phyloP scores from a whole-genome alignment of 495 filamentous ascomycete genomes.

The Neurospora sp. region DNA sequence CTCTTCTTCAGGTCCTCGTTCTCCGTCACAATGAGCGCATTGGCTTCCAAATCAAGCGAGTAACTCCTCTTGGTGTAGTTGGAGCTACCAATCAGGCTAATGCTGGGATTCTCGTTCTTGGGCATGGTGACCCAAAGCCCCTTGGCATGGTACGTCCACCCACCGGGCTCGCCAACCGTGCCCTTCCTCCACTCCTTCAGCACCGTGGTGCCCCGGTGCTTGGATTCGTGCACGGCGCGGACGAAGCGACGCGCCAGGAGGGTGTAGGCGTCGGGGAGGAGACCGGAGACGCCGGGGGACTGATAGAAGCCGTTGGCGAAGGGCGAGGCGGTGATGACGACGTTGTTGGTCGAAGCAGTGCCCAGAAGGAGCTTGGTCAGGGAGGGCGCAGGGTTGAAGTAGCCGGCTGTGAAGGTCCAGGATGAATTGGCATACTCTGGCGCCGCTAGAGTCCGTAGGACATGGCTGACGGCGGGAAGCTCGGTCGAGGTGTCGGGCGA shows the following conservation, averaged over 20 bases:
- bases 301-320: constrained; percentile 94
- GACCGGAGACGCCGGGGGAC: constrained; percentile 75
- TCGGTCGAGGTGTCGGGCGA: constrained; percentile 78
- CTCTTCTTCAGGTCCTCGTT: constrained; percentile 63
- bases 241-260: constrained; percentile 77
- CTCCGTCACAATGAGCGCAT: constrained; percentile 72
- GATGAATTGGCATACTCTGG: constrained; percentile 53
- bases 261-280: constrained; percentile 87
- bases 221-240: constrained; percentile 49
- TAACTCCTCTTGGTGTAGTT: constrained; percentile 97
- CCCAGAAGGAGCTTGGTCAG: constrained; percentile 69
- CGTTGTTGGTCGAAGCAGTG: constrained; percentile 56
- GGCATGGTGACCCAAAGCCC: constrained; percentile 85
- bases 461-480: constrained; percentile 62
- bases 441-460: constrained; percentile 56
- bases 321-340: constrained; percentile 87
- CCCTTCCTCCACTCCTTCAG: constrained; percentile 86
- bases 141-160: constrained; percentile 98
- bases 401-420: constrained; percentile 96
- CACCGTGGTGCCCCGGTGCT: constrained; percentile 50
- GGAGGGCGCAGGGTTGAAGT: constrained; percentile 88
- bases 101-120: constrained; percentile 47
- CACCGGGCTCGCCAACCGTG: constrained; percentile 64
- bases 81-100: constrained; percentile 78
- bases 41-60: constrained; percentile 79